These are phyloP conservation scores for Testicularia cyperi DNA, from an alignment of 1,284 basidiomycete genomes.

Conservation along the genomic window DNA sequence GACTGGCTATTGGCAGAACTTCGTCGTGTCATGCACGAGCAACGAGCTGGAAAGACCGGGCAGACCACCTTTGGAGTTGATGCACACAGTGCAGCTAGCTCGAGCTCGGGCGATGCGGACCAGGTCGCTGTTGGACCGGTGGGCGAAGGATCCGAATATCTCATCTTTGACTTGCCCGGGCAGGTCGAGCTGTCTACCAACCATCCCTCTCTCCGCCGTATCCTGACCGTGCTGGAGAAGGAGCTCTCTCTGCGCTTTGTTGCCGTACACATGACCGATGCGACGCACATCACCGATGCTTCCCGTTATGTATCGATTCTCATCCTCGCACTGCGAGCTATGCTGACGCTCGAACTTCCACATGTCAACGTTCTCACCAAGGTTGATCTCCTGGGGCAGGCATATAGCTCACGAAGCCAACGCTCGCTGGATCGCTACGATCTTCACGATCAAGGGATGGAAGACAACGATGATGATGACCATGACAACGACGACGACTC, in stretches of 20 bases:
- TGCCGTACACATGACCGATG: slow-evolving; percentile 91
- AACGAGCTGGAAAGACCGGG: slow-evolving; percentile 21
- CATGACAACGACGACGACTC: slow-evolving; percentile 1
- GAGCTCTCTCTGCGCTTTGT: slow-evolving; percentile 75
- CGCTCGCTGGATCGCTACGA: slow-evolving; percentile 18
- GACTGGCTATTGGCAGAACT: slow-evolving; percentile 82
- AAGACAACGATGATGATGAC: slow-evolving; percentile 4
- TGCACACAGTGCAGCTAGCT: slow-evolving; percentile 7
- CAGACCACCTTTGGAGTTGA: slow-evolving; percentile 6
- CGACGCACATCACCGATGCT: slow-evolving; percentile 93
- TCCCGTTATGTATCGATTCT: slow-evolving; percentile 92
- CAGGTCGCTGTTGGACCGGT: slow-evolving; percentile 20
- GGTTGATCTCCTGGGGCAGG: slow-evolving; percentile 73
- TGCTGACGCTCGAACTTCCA: slow-evolving; percentile 96
- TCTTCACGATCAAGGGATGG: slow-evolving; percentile 2
- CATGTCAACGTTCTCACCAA: slow-evolving; percentile 97
- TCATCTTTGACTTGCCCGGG: slow-evolving; percentile 93
- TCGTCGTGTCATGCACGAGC: slow-evolving; percentile 57
- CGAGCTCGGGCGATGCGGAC: too few species aligned
- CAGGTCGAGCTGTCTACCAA: slow-evolving; percentile 98
- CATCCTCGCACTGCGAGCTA: slow-evolving; percentile 85
- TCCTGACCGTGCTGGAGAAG: slow-evolving; percentile 76
- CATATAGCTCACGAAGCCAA: slow-evolving; percentile 13
- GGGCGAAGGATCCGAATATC: slow-evolving; percentile 66
- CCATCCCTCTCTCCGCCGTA: slow-evolving; percentile 67